These are phyloP conservation scores for Glaciozyma martinii DNA, from an alignment of 768 basidiomycete genomes.

Conservation along the genomic window DNA sequence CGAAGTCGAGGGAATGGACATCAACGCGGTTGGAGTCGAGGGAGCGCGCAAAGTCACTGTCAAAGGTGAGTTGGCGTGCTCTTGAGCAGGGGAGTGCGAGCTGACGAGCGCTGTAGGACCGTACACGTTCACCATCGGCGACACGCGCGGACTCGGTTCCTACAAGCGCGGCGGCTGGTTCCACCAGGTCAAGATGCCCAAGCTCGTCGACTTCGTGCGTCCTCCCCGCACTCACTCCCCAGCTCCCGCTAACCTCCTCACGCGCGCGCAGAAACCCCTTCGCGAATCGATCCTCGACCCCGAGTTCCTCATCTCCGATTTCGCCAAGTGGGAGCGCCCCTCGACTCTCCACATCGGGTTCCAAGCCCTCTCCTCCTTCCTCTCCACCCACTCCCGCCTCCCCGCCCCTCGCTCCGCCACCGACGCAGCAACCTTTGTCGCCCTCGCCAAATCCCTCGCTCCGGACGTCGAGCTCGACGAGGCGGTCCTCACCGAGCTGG, in stretches of 20 bases:
- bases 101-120: conserved; percentile 47
- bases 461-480: conserved; percentile 66
- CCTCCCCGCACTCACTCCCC: background rate
- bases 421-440: conserved; percentile 65
- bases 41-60: conserved; percentile 70
- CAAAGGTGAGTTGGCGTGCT: conserved; percentile 49
- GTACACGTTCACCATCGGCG: conserved; percentile 93
- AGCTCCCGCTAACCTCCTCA: background rate
- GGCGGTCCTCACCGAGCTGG: conserved; percentile 62
- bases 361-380: conserved; percentile 80
- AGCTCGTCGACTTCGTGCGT: conserved; percentile 84
- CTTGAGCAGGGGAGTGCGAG: background rate
- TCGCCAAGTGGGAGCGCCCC: conserved; percentile 92
- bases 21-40: conserved; percentile 46
- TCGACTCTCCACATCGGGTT: conserved; percentile 84
- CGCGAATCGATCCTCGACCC: conserved; percentile 71
- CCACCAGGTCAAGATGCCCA: conserved; percentile 98
- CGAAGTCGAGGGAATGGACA: conserved; percentile 86
- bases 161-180: conserved; percentile 89
- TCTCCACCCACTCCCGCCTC: conserved; percentile 51
- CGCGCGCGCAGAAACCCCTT: conserved; percentile 66
- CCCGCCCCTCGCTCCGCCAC: conserved; percentile 73
- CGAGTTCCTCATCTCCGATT: conserved; percentile 89
- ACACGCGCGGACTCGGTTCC: conserved; percentile 64
- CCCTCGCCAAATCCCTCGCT: conserved; percentile 63